Conservation (phyloP, 352 stramenopile genomes). For the Pythium dissimile region DNA sequence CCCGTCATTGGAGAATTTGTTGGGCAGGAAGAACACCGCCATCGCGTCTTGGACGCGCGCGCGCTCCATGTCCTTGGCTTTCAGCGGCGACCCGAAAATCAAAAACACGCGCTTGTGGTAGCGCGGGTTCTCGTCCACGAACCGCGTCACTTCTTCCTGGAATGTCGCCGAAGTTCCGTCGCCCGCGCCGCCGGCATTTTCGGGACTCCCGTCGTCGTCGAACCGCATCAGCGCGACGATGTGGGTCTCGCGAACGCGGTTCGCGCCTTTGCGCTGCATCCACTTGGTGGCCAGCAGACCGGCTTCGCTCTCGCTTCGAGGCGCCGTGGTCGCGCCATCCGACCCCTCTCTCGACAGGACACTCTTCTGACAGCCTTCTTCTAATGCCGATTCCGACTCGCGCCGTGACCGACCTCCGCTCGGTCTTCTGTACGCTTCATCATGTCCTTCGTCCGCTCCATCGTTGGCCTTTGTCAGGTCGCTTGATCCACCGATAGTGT, state of each 20-base stretch:
- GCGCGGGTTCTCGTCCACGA: constrained; percentile 59
- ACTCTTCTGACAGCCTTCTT: not conserved
- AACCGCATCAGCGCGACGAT: constrained; percentile 82
- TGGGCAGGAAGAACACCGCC: constrained; percentile 82
- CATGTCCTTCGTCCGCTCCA: constrained; percentile 12
- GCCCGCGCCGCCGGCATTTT: not conserved
- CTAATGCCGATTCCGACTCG: not conserved
- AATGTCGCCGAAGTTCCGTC: constrained; percentile 31
- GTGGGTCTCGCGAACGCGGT: constrained; percentile 67
- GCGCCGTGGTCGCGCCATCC: not conserved
- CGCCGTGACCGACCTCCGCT: not conserved
- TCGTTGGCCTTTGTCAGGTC: not conserved
- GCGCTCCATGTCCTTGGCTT: constrained; percentile 45
- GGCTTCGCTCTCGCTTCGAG: constrained; percentile 8
- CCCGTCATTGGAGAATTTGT: constrained; percentile 76
- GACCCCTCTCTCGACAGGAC: not conserved
- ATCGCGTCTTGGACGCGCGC: constrained; percentile 63
- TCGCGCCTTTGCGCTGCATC: constrained; percentile 41
- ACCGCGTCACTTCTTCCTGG: constrained; percentile 62
- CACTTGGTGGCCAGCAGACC: constrained; percentile 32
- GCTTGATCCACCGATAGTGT: constrained; percentile 8
- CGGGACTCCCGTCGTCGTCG: constrained; percentile 34
- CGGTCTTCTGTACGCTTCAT: not conserved
- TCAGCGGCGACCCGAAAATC: constrained; percentile 66
- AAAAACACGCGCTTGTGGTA: constrained; percentile 83